Conservation (phyloP, 2,329 filamentous ascomycete species). For the Pseudocercospora crystallina region DNA sequence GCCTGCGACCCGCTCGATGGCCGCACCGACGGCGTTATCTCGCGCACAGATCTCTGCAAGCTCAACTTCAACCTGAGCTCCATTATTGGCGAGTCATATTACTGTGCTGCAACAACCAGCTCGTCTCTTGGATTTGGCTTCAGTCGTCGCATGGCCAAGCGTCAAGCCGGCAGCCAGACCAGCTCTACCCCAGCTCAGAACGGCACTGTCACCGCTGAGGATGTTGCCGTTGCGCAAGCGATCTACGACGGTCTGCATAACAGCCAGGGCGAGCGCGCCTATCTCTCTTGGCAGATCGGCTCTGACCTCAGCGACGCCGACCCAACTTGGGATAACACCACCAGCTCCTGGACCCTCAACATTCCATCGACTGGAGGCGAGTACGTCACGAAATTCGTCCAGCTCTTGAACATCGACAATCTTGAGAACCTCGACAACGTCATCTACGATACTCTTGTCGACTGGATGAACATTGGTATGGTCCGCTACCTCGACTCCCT, state of each 20-base stretch:
- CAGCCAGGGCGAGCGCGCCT: constrained; percentile 40
- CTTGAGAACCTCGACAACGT: constrained; percentile 47
- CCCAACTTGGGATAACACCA: constrained; percentile 37
- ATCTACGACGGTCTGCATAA: constrained; percentile 43
- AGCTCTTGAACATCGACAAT: constrained; percentile 43
- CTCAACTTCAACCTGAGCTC: constrained; percentile 47
- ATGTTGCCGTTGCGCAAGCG: constrained; percentile 33
- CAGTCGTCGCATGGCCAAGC: constrained; percentile 1
- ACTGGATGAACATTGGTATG: constrained; percentile 54
- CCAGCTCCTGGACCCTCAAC: constrained; percentile 35
- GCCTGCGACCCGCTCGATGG: constrained; percentile 58
- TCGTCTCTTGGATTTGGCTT: constrained; percentile 17
- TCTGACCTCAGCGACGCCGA: constrained; percentile 36
- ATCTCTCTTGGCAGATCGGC: constrained; percentile 40
- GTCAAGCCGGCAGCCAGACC: constrained; percentile 22
- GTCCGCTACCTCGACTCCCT: constrained; percentile 51
- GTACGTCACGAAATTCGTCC: constrained; percentile 45
- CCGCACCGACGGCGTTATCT: constrained; percentile 53
- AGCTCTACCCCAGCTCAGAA: constrained; percentile 24
- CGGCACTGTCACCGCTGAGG: constrained; percentile 31
- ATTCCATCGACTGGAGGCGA: constrained; percentile 40
- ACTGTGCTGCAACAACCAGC: constrained; percentile 37
- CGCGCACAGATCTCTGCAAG: constrained; percentile 49
- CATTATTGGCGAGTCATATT: constrained; percentile 48
- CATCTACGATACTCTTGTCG: constrained; percentile 56